These are phyloP conservation scores for Colletotrichum sp. DNA, from an alignment of 2,329 filamentous ascomycete species.

Conservation along the genomic window DNA sequence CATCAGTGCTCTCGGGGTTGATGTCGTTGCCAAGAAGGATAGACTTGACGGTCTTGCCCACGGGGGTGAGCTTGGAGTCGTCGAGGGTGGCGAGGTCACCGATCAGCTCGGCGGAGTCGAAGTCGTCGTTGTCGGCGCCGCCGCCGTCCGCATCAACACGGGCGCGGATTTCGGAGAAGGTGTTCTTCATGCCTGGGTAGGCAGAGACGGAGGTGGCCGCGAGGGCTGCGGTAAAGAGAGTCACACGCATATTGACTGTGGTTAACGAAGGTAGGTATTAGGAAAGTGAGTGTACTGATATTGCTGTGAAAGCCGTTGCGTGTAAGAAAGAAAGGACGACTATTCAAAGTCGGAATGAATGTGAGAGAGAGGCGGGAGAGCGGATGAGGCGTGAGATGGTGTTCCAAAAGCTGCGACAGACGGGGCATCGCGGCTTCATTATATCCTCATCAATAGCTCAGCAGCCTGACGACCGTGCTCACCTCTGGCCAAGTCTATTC, in stretches of 20 bases:
- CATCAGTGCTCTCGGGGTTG: constrained; percentile 28
- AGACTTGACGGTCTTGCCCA: constrained; percentile 40
- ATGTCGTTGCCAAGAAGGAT: constrained; percentile 36
- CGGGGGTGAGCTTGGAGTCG: constrained; percentile 34
- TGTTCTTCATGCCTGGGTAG: constrained; percentile 22
- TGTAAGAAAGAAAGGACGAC: background rate
- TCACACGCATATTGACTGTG: constrained; percentile 27
- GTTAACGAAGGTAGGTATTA: background rate
- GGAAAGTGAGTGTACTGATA: background rate
- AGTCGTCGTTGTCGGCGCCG: background rate
- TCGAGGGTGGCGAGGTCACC: constrained; percentile 41
- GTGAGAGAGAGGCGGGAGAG: background rate
- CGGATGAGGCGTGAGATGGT: background rate
- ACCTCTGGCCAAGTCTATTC: background rate
- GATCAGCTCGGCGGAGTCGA: constrained; percentile 26
- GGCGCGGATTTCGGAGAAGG: constrained; percentile 22
- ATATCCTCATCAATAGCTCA: background rate
- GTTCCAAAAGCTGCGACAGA: background rate
- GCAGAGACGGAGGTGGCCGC: constrained; percentile 15
- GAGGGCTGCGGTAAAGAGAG: constrained; percentile 15
- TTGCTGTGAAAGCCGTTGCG: background rate
- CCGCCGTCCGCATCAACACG: constrained; percentile 13
- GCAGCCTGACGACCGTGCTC: background rate
- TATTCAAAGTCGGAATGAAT: background rate
- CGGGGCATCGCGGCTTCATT: background rate